Evolutionary conservation across 495 filamentous ascomycete species (phyloP), one percentile per base, ranked within the genome.

Genomic region (Penicillium lividum): DNA sequence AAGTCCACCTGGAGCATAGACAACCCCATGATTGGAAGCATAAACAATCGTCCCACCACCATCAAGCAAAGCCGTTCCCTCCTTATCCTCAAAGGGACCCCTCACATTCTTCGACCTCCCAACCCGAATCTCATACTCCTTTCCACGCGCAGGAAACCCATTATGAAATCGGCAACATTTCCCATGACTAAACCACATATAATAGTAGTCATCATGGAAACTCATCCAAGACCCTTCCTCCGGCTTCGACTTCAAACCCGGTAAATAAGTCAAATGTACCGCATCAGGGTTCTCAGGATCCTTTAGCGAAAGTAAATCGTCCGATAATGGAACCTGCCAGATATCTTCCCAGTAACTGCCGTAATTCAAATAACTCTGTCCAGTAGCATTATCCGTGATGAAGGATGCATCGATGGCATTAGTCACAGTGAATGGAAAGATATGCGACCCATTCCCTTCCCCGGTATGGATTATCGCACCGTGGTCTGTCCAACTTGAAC

Each of bases 401-500:
- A 91, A 75, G 31, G 87, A 85, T 2, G 79, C 68, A 63, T 93
- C 90, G 57, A 93, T 92, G 29, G 89, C 86, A 65, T 92, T 91
- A 65, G 86, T 88, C 3, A 77, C 72, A 0, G 77, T 66, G 27
- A 74, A 75, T 4, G 86, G 87, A 5, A 64, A 63, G 31, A 88
- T 66, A 0, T 82, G 77, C 0, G 77, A 73, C 13, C 61, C 51
- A 0, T 51, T 40, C 0, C 77, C 77, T 0, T 52, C 28, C 8
- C 66, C 70, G 0, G 75, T 78, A 16, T 70, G 73, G 47, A 79
- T 69, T 0, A 84, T 72, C 0, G 79, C 68, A 1, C 77, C 78
- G 48, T 77, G 76, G 50, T 81, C 78, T 0, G 72, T 81, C 82
- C 89, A 93, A 1, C 77, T 71, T 4, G 80, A 81, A 0, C 70